Percentiles rank a stretch among this genome's conserved stretches.
phyloP scores from a whole-genome alignment of 768 basidiomycete genomes.

The Kockovaella imperatae region DNA sequence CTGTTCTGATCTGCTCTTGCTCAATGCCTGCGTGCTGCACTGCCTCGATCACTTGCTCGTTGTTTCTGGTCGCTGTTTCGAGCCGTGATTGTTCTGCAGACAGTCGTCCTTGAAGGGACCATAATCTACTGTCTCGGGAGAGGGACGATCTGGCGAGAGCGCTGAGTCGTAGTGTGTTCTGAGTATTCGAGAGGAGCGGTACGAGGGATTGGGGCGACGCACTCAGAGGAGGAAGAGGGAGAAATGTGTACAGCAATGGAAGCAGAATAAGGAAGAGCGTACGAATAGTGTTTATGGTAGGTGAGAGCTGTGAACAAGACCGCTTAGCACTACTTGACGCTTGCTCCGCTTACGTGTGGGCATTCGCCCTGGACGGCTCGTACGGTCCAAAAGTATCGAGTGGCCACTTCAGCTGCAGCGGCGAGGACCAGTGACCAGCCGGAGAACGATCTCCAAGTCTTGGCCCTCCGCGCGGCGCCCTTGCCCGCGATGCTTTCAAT shows the following conservation, averaged over 20 bases:
- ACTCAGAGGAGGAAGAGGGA: conserved; percentile 11
- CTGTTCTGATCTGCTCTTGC: conserved; percentile 6
- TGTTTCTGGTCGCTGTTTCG: conserved; percentile 8
- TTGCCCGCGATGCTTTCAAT: background rate
- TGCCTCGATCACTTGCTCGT: conserved; percentile 8
- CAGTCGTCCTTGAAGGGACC: background rate
- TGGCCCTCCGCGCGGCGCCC: background rate
- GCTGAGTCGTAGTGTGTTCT: conserved; percentile 21
- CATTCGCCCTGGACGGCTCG: conserved; percentile 24
- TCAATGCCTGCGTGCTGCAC: conserved; percentile 6
- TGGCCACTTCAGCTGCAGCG: conserved; percentile 13
- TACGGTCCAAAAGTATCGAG: conserved; percentile 22
- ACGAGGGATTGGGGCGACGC: background rate
- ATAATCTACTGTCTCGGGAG: background rate
- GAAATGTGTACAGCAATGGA: conserved; percentile 16
- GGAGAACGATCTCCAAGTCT: conserved; percentile 13
- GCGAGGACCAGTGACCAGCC: conserved; percentile 15
- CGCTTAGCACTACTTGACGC: background rate
- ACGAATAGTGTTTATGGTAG: conserved; percentile 25
- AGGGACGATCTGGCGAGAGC: conserved; percentile 12
- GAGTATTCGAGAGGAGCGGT: conserved; percentile 15
- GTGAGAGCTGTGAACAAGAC: conserved; percentile 12
- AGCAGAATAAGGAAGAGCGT: conserved; percentile 16
- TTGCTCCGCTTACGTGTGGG: conserved; percentile 18
- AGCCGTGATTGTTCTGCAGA: background rate